Base-by-base conservation (phyloP, 1,139 yeast genomes). In the Debaryomyces singareniensis region DNA sequence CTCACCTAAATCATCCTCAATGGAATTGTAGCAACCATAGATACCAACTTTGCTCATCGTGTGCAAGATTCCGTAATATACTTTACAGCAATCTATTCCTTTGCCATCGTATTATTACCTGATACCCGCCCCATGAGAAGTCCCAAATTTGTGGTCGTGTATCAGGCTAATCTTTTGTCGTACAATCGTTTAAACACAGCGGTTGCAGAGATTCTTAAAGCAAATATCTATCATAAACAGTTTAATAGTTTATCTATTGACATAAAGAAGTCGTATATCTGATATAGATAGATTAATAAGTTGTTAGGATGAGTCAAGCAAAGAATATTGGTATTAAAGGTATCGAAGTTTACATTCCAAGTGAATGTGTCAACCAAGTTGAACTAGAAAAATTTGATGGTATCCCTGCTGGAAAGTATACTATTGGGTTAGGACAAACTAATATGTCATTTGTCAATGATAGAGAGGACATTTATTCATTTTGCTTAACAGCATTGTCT, bases 341-440 rank as follows among this genome's bases (percentile, higher is more conserved):
- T 56, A 75, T 91, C 47, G 96, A 91, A 63, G 72, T 86, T 35
- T 93, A 91, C 65, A 69, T 87, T 51, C 98, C 98, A 27, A 69
- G 60, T 26, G 64, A 78, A 71, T 85, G 77, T 43, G 96, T 93
- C 39, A 81, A 75, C 67, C 98, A 93, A 66, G 63, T 78, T 26
- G 97, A 85, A 36, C 70, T 93, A 45, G 99, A 93, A 61, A 67
- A 73, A 47, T 78, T 63, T 50, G 95, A 87, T 55, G 83, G 82
- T 34, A 89, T 91, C 42, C 78, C 97, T 16, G 70, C 84, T 36
- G 99, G 99, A 35, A 93, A 93, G 61, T 91, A 87, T 73, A 93
- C 99, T 55, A 89, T 93, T 58, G 99, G 99, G 29, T 74, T 93
- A 39, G 98, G 98, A 42, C 98, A 91, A 68, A 91, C 96, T 50